These are phyloP conservation scores for Bathelium albidoporum DNA, from an alignment of 495 filamentous ascomycete species.

Conservation along the genomic window DNA sequence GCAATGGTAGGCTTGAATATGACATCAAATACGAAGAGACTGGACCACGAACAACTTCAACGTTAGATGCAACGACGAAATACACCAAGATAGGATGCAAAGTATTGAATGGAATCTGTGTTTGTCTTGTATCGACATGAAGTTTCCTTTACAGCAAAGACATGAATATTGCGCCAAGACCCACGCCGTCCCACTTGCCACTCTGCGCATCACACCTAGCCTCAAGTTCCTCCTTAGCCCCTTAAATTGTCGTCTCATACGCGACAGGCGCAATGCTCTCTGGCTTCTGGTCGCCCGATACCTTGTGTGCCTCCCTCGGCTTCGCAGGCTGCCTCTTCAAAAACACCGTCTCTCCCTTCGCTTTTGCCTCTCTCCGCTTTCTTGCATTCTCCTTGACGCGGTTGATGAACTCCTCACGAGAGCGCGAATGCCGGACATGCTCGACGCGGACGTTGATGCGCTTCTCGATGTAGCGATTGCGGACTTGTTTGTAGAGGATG, in stretches of 20 bases:
- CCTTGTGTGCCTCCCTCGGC: conserved; percentile 69
- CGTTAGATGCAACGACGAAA: background rate
- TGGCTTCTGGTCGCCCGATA: conserved; percentile 66
- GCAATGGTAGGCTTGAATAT: too few relatives aligned
- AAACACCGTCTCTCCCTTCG: conserved; percentile 70
- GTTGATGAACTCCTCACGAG: conserved; percentile 87
- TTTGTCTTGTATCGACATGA: background rate
- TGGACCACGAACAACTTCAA: background rate
- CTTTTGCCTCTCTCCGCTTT: conserved; percentile 86
- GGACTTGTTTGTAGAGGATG: conserved; percentile 97
- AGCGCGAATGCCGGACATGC: conserved; percentile 89
- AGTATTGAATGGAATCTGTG: too few relatives aligned
- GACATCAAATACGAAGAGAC: background rate
- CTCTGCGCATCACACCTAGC: background rate
- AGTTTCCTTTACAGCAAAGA: background rate
- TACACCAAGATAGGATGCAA: too few relatives aligned
- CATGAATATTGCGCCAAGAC: background rate
- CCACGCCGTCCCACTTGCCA: background rate
- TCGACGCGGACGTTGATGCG: conserved; percentile 97
- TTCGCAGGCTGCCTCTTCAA: conserved; percentile 80
- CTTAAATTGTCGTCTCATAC: conserved; percentile 98
- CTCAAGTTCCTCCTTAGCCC: background rate
- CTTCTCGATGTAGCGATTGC: conserved; percentile 98
- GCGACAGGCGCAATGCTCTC: conserved; percentile 85
- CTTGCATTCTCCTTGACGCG: conserved; percentile 92